phyloP scores from a whole-genome alignment of 2,329 filamentous ascomycete genomes.

The Pseudopithomyces chartarum region DNA sequence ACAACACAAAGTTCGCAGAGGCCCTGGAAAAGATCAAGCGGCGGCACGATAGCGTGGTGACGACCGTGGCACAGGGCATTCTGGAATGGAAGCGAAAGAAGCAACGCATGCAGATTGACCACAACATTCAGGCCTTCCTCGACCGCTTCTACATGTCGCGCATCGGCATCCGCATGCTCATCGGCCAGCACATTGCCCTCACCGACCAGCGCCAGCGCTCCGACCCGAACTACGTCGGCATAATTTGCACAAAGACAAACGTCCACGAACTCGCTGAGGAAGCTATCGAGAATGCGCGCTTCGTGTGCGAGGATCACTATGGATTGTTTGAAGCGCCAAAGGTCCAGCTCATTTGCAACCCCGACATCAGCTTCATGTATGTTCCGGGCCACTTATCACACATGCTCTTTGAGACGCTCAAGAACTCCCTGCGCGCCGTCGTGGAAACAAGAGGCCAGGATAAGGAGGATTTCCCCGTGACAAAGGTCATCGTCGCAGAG shows the following conservation, averaged over 20 bases:
- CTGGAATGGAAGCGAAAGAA: conserved; percentile 96
- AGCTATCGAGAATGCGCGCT: conserved; percentile 98
- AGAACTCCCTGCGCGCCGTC: conserved; percentile 96
- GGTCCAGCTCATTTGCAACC: conserved; percentile 93
- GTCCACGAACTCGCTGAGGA: conserved; percentile 93
- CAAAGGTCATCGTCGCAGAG: conserved; percentile 96
- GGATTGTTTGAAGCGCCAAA: conserved; percentile 96
- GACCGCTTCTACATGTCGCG: conserved; percentile 99
- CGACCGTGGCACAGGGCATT: conserved; percentile 96
- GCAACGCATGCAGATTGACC: conserved; percentile 97
- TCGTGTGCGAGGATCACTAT: conserved; percentile 98
- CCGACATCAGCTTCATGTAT: conserved; percentile 98
- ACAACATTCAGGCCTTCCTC: conserved; percentile 95
- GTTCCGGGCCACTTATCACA: conserved; percentile 98
- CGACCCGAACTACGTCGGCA: conserved; percentile 94
- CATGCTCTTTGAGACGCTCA: conserved; percentile 99
- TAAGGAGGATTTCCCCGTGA: conserved; percentile 93
- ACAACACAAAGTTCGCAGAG: conserved; percentile 89
- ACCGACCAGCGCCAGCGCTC: conserved; percentile 89
- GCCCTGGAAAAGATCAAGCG: conserved; percentile 93
- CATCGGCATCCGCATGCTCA: conserved; percentile 98
- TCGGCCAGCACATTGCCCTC: conserved; percentile 96
- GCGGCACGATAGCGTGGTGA: conserved; percentile 95
- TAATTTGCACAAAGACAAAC: conserved; percentile 99
- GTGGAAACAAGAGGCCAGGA: conserved; percentile 95